Percentiles rank a stretch among this genome's conserved stretches.
These are phyloP conservation scores for Xerophyta viscosa DNA, from an alignment of 106 monocot species.

Conservation along the genomic window DNA sequence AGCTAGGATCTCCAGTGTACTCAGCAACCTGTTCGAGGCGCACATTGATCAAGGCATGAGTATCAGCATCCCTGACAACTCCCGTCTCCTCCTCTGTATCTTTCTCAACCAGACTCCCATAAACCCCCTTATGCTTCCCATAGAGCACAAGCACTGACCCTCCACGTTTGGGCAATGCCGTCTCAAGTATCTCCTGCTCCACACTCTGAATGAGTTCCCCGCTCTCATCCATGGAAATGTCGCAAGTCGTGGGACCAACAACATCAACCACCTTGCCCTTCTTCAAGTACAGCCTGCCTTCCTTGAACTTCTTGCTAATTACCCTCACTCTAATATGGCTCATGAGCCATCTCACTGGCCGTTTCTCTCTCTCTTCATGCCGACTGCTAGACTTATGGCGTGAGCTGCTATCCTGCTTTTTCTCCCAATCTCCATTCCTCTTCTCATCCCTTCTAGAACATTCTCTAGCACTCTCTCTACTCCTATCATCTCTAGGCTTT, in stretches of 20 bases:
- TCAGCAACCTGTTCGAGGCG: conserved; percentile 82
- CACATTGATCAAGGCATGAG: conserved; percentile 65
- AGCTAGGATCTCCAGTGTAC: conserved; percentile 67
- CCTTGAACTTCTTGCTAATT: conserved; percentile 60
- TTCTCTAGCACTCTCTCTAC: neutral
- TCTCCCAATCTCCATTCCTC: conserved; percentile 2
- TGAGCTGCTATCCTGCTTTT: neutral
- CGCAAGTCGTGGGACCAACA: conserved; percentile 66
- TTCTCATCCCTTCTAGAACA: conserved; percentile 4
- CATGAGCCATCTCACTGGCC: conserved; percentile 49
- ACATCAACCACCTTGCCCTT: conserved; percentile 91
- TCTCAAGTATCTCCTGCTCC: conserved; percentile 82
- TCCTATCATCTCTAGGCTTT: conserved; percentile 7
- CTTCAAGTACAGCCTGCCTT: conserved; percentile 67
- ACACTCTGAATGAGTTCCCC: conserved; percentile 70
- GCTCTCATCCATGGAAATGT: conserved; percentile 73
- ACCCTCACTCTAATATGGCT: conserved; percentile 90
- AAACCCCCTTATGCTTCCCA: conserved; percentile 79
- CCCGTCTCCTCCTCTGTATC: conserved; percentile 64
- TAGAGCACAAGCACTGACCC: conserved; percentile 70
- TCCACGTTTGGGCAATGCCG: conserved; percentile 71
- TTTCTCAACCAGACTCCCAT: conserved; percentile 70
- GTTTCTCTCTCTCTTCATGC: conserved; percentile 1
- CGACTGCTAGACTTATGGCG: conserved; percentile 4
- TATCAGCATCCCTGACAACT: conserved; percentile 68